Evolutionary conservation across 2,329 filamentous ascomycete species (phyloP), one percentile per base, ranked within the genome.

Genomic region (Polytolypa hystricis): DNA sequence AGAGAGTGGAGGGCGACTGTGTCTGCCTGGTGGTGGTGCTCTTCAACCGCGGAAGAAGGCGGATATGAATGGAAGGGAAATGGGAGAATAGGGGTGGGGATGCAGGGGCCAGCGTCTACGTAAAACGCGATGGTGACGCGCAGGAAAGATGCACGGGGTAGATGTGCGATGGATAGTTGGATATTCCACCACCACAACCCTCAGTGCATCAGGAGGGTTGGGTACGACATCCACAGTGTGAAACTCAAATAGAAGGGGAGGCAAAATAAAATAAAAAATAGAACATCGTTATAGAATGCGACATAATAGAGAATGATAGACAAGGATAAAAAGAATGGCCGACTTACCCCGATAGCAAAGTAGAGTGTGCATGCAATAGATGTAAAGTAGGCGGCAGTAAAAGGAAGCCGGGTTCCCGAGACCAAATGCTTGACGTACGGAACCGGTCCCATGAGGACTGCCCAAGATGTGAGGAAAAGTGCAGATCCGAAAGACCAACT

Each of bases 401-500:
- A 96, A 3, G 91, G 91, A 43, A 96, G 67, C 50, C 91, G 77
- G 51, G 85, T 73, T 37, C 80, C 76, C 39, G 89, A 96, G 39
- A 86, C 65, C 46, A 96, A 73, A 64, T 98, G 91, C 52, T 79
- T 78, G 42, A 79, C 60, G 60, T 96, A 98, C 49, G 77, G 71
- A 64, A 79, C 70, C 23, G 84, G 87, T 38, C 91, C 91, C 84
- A 95, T 93, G 65, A 96, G 74, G 48, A 89, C 84, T 17, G 85
- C 86, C 73, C 91, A 98, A 49, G 87, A 94, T 49, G 77, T 74
- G 51, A 96, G 72, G 68, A 96, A 96, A 47, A 98, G 72, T 33
- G 83, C 56, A 33, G 89, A 95, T 38, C 87, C 91, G 58, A 95
- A 78, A 33, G 89, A 85, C 91, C 91, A 98, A 69, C 91, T 96